A percentile compares a stretch with the other conserved stretches of the same genome.
Evolutionary conservation across 1,284 basidiomycete species (phyloP).

Genomic region (Austropuccinia psidii): DNA sequence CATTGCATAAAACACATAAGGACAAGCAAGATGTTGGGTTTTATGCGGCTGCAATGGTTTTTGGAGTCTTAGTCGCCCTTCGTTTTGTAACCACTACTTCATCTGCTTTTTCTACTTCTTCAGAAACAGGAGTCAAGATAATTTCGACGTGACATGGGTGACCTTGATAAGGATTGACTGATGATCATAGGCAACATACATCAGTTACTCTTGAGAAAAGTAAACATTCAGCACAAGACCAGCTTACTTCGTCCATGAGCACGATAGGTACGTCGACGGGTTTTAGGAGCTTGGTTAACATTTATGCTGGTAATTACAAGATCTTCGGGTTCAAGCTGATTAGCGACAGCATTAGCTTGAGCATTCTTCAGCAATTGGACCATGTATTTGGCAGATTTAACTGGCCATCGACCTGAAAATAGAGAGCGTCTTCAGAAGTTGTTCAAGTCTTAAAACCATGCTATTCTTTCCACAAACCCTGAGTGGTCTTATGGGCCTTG

Average conservation of each 20-base stretch:
- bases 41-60: constrained; percentile 33
- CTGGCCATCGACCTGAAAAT: constrained; percentile 81
- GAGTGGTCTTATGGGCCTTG: constrained; percentile 93
- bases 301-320: constrained; percentile 93
- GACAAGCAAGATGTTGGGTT: background rate
- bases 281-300: constrained; percentile 99
- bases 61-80: constrained; percentile 17
- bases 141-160: constrained; percentile 89
- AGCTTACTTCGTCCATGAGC: constrained; percentile 75
- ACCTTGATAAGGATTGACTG: constrained; percentile 57
- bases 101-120: constrained; percentile 35
- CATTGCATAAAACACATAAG: constrained; percentile 24
- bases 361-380: constrained; percentile 95
- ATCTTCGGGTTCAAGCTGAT: constrained; percentile 87
- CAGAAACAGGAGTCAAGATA: constrained; percentile 32
- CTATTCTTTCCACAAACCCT: constrained; percentile 58
- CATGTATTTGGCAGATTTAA: constrained; percentile 97
- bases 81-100: constrained; percentile 25
- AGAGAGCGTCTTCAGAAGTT: constrained; percentile 22
- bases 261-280: constrained; percentile 98
- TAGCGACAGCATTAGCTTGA: constrained; percentile 97
- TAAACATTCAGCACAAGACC: background rate
- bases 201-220: constrained; percentile 61
- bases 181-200: background rate
- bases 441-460: background rate